phyloP scores from a whole-genome alignment of 331 rosid genomes.

The Rosa hybrid region DNA sequence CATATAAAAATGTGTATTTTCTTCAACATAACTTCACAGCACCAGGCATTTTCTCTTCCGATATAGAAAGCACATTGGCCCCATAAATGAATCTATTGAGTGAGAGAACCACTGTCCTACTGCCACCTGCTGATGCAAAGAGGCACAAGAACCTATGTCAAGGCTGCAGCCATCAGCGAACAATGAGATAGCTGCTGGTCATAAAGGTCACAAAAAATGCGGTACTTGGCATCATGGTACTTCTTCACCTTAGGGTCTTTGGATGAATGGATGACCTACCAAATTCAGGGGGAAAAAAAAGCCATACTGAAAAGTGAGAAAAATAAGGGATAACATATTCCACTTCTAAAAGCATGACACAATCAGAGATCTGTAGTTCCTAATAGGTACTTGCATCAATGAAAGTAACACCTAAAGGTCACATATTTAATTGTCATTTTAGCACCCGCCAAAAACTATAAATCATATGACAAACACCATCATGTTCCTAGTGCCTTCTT shows the following conservation, averaged over 20 bases:
- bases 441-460: not conserved
- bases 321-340: not conserved
- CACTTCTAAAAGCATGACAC: not conserved
- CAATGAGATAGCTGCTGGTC: constrained; percentile 78
- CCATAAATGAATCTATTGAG: not conserved
- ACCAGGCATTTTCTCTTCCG: not conserved
- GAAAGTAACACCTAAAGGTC: not conserved
- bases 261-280: constrained; percentile 82
- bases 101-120: not conserved
- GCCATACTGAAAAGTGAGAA: not conserved
- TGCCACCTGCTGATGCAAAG: constrained; percentile 10
- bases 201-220: constrained; percentile 70
- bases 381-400: not conserved
- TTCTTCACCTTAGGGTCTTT: constrained; percentile 77
- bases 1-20: not conserved
- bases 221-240: constrained; percentile 86
- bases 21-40: not conserved
- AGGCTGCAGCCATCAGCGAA: constrained; percentile 45
- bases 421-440: not conserved
- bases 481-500: not conserved
- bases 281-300: constrained; percentile 18
- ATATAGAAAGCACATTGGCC: not conserved
- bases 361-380: not conserved
- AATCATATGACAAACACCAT: not conserved
- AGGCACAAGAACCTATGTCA: not conserved